These are phyloP conservation scores for Erucastrum elatum DNA, from an alignment of 345 rosid species.

Conservation along the genomic window DNA sequence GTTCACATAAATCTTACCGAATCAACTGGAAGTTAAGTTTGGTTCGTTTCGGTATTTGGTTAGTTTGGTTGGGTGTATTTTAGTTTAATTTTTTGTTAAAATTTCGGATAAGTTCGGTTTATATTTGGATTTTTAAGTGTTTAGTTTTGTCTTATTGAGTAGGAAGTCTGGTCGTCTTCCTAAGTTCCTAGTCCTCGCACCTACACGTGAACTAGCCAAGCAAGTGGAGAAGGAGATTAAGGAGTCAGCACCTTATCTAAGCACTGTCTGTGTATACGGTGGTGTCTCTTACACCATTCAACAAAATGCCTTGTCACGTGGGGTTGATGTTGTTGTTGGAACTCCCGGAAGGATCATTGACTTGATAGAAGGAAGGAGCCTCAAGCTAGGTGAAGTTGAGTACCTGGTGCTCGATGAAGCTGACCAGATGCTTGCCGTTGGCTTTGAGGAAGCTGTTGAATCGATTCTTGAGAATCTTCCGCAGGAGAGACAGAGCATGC, in stretches of 20 bases:
- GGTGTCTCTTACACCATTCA: conserved; percentile 91
- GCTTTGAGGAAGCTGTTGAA: no score
- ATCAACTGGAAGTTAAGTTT: no score
- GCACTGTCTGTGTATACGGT: conserved; percentile 90
- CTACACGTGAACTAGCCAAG: conserved; percentile 88
- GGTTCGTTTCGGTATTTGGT: no score
- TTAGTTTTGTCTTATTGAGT: conserved; percentile 6
- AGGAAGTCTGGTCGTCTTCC: conserved; percentile 77
- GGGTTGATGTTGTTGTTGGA: conserved; percentile 97
- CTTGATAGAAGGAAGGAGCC: conserved; percentile 70
- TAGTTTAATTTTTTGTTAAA: no score
- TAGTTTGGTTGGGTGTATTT: no score
- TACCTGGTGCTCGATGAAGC: conserved; percentile 81
- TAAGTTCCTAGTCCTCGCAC: conserved; percentile 74
- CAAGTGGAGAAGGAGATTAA: conserved; percentile 98
- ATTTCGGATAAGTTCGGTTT: no score
- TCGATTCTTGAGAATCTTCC: conserved; percentile 76
- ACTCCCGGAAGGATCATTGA: conserved; percentile 97
- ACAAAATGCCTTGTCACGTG: conserved; percentile 78
- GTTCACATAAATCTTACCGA: no score
- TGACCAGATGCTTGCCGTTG: no score
- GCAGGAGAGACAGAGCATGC: conserved; percentile 86
- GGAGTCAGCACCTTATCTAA: conserved; percentile 84
- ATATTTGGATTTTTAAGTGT: conserved; percentile 2
- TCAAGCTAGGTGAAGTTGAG: conserved; percentile 82